Evolutionary conservation across 2,329 filamentous ascomycete species (phyloP).

Genomic region (Botrytis elliptica): DNA sequence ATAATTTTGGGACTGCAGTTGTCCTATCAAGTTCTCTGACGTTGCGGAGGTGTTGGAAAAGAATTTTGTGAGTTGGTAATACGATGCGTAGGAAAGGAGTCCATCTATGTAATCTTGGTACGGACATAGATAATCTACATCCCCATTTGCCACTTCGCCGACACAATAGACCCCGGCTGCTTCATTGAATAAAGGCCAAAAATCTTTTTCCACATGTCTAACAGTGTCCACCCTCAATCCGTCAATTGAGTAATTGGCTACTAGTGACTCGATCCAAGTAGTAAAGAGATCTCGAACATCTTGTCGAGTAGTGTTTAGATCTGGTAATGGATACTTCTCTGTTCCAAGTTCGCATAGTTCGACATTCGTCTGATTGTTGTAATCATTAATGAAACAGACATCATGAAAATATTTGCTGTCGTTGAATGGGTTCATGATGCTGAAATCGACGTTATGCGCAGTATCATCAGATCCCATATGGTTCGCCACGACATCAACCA

Average conservation of each 20-base stretch:
- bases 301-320: conserved; percentile 35
- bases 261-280: conserved; percentile 33
- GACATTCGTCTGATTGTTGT: conserved; percentile 39
- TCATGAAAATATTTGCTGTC: conserved; percentile 38
- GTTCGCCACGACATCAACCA: conserved; percentile 54
- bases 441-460: conserved; percentile 42
- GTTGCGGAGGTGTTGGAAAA: conserved; percentile 25
- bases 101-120: conserved; percentile 56
- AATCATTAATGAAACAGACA: conserved; percentile 41
- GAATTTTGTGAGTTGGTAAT: conserved; percentile 21
- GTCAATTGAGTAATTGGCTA: conserved; percentile 43
- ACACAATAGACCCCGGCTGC: conserved; percentile 57
- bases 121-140: conserved; percentile 52
- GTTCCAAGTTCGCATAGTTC: conserved; percentile 35
- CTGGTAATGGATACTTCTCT: conserved; percentile 35
- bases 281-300: conserved; percentile 30
- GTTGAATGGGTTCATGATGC: conserved; percentile 44
- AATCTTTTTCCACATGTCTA: conserved; percentile 49
- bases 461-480: conserved; percentile 42
- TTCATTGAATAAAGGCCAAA: conserved; percentile 54
- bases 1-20: conserved; percentile 20
- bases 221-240: conserved; percentile 51
- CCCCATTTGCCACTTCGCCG: conserved; percentile 59
- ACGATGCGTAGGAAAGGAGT: conserved; percentile 43
- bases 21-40: conserved; percentile 21